Conservation (phyloP, 495 filamentous ascomycete species). For the Durotheca rogersii region DNA sequence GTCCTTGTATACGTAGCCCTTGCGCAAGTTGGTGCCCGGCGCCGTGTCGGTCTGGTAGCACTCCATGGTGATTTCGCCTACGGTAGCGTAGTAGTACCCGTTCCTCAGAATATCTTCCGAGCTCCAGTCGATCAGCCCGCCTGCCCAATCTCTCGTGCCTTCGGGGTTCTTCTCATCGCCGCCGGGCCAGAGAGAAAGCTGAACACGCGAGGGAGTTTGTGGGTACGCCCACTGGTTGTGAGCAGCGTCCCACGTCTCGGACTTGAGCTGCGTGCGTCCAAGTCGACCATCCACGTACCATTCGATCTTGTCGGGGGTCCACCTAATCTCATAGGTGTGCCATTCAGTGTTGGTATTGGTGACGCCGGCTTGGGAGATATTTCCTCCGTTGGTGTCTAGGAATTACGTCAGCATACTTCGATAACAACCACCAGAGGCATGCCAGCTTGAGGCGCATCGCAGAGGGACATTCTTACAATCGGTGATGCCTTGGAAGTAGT, state of each 20-base stretch:
- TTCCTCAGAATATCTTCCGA: conserved; percentile 73
- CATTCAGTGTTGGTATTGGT: conserved; percentile 73
- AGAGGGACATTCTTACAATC: conserved; percentile 69
- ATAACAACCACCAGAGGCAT: too few species aligned
- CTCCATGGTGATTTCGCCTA: conserved; percentile 73
- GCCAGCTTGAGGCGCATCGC: too few species aligned
- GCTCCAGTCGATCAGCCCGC: conserved; percentile 87
- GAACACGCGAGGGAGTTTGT: conserved; percentile 89
- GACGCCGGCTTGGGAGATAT: conserved; percentile 64
- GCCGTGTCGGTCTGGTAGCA: conserved; percentile 74
- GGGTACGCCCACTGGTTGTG: conserved; percentile 83
- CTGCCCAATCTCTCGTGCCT: conserved; percentile 90
- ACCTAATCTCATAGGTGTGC: conserved; percentile 92
- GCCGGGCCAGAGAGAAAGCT: conserved; percentile 95
- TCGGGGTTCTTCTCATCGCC: conserved; percentile 73
- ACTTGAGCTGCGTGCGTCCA: conserved; percentile 69
- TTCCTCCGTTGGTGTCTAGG: conserved; percentile 70
- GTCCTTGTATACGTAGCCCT: conserved; percentile 75
- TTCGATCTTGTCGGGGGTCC: conserved; percentile 78
- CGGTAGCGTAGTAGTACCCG: conserved; percentile 86
- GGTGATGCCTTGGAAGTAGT: conserved; percentile 92
- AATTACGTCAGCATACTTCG: conserved; percentile 30
- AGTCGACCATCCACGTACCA: conserved; percentile 83
- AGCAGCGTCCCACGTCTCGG: conserved; percentile 81
- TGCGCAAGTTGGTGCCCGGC: conserved; percentile 59